Conservation (phyloP, 805 yeast species). For the Zygotorulaspora florentina region DNA sequence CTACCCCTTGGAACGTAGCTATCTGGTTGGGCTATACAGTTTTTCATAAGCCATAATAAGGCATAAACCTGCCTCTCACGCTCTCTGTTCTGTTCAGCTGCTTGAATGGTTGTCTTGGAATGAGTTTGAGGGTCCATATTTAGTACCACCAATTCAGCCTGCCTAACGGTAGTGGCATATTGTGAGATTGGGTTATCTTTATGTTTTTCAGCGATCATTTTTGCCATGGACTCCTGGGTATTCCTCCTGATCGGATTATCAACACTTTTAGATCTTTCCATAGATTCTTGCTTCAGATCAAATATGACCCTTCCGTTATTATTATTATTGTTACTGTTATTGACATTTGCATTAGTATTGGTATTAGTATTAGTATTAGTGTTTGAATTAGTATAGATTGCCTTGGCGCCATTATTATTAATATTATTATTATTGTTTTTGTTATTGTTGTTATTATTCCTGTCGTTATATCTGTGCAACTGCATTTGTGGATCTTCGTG, state of each 20-base stretch:
- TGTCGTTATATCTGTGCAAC: not conserved
- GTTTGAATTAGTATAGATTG: constrained; percentile 6
- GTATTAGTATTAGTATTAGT: not conserved
- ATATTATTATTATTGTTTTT: constrained; percentile 1
- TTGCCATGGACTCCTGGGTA: constrained; percentile 32
- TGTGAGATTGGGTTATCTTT: constrained; percentile 40
- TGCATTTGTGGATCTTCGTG: not conserved
- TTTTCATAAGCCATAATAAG: constrained; percentile 69
- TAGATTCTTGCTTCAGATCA: constrained; percentile 5
- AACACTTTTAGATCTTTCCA: not conserved
- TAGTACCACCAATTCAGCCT: constrained; percentile 38
- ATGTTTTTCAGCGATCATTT: constrained; percentile 28
- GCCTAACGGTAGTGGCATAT: constrained; percentile 43
- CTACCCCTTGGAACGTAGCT: constrained; percentile 62
- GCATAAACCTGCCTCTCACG: constrained; percentile 75
- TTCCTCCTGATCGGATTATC: constrained; percentile 13
- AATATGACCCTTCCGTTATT: constrained; percentile 1
- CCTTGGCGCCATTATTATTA: constrained; percentile 5
- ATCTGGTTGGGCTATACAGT: constrained; percentile 48
- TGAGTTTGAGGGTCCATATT: constrained; percentile 31
- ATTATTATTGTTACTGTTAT: constrained; percentile 7
- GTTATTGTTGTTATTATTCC: not conserved
- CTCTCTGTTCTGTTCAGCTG: constrained; percentile 42
- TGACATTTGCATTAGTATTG: constrained; percentile 10
- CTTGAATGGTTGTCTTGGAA: constrained; percentile 27